Base-by-base conservation (phyloP, 768 basidiomycete species). In the Zangia roseola region DNA sequence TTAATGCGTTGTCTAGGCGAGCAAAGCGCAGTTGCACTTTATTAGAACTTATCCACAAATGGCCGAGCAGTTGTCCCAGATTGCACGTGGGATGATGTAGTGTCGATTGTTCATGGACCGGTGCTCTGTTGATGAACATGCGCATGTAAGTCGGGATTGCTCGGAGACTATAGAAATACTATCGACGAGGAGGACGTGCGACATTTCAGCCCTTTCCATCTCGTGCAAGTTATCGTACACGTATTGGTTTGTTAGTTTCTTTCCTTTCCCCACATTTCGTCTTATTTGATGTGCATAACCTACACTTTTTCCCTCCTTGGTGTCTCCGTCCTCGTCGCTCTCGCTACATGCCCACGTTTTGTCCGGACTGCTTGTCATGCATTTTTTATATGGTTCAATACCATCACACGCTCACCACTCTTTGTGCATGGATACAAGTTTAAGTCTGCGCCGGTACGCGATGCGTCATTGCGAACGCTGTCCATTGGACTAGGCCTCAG, bases 21-120 rank as follows among this genome's bases (percentile, higher is more conserved):
- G 90, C 37, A 74, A 76, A 48, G 81, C 92, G 7, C 94, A 97
- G 67, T 71, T 88, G 47, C 79, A 91, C 58, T 97, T 97, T 69
- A 74, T 86, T 64, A 75, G 81, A 64, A 84, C 81, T 57, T 97
- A 92, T 62, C 94, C 94, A 1, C 79, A 85, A 47, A 83, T 87
- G 80, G 89, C 87, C n/a, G 75, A 73, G n/a, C 78, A 87, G 68
- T 68, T 90, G 35, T 72, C 65, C 20, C 73, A 70, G 56, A 74
- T 80, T 43, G 79, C 79, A 21, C 62, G 64, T 17, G 55, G 56
- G 40, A 72, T 75, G 72, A 53, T 65, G 51, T 72, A 57, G 59
- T 50, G 39, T 47, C 14, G 43, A 33, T 30, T 21, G n/a, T 34
- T 14, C 3, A 28, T 6, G 10, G 42, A 49, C 28, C 25, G 3